phyloP scores from a whole-genome alignment of 208 protist genomes.

The Trypanosoma boissoni region DNA sequence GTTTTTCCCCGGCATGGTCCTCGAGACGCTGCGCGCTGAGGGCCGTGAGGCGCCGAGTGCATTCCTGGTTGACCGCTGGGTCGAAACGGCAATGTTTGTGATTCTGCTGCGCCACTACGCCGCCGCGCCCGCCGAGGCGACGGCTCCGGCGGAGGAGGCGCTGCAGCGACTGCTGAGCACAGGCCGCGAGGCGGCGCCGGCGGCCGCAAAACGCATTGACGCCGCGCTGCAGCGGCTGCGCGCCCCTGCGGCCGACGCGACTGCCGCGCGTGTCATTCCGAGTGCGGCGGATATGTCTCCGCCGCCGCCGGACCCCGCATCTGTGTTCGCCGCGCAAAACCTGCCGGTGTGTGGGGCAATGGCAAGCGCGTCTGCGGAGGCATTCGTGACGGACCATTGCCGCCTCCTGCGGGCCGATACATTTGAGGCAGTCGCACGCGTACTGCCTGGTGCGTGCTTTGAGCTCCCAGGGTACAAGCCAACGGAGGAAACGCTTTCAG shows the following conservation, averaged over 20 bases:
- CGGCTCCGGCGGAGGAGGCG: constrained; percentile 17
- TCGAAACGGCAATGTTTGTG: constrained; percentile 65
- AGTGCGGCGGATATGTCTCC: constrained; percentile 50
- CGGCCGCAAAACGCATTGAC: constrained; percentile 19
- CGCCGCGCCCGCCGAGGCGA: constrained; percentile 2
- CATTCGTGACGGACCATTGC: constrained; percentile 73
- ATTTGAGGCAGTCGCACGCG: constrained; percentile 70
- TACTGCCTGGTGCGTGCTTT: constrained; percentile 69
- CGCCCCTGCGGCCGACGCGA: not conserved
- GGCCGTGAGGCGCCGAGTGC: constrained; percentile 13
- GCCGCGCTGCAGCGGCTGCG: constrained; percentile 23
- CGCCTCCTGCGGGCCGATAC: constrained; percentile 82
- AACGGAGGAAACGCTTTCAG: constrained; percentile 48
- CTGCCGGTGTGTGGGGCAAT: constrained; percentile 59
- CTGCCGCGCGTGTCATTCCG: constrained; percentile 42
- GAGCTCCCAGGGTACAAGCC: constrained; percentile 50
- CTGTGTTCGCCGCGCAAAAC: constrained; percentile 58
- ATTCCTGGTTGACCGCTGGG: constrained; percentile 39
- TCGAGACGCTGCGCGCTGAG: constrained; percentile 26
- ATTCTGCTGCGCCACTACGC: constrained; percentile 62
- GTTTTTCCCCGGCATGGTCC: constrained; percentile 73
- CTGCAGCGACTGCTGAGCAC: constrained; percentile 28
- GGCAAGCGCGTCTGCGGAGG: constrained; percentile 44
- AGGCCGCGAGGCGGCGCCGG: not conserved
- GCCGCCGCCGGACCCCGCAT: constrained; percentile 51